Evolutionary conservation across 2,329 filamentous ascomycete species (phyloP).

Genomic region (Botrytis byssoidea): DNA sequence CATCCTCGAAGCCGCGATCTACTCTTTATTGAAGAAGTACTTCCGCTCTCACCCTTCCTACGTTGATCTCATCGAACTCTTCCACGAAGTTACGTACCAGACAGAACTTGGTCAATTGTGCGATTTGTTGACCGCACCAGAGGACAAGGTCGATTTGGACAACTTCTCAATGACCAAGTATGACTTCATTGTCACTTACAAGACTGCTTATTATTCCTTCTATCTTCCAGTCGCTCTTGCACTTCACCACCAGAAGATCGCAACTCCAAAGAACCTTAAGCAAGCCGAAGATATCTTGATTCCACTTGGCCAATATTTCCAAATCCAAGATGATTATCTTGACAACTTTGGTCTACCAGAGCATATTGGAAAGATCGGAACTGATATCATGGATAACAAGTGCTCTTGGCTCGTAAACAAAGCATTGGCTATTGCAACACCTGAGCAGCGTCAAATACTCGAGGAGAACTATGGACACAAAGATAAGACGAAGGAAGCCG

Average conservation of each 20-base stretch:
- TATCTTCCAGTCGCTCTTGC: slow-evolving; percentile 94
- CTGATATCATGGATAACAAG: slow-evolving; percentile 99
- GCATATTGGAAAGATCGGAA: slow-evolving; percentile 96
- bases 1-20: slow-evolving; percentile 90
- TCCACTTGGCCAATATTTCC: slow-evolving; percentile 98
- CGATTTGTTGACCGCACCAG: slow-evolving; percentile 92
- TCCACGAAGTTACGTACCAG: slow-evolving; percentile 91
- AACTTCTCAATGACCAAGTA: slow-evolving; percentile 97
- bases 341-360: slow-evolving; percentile 94
- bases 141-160: slow-evolving; percentile 87
- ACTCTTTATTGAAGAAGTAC: slow-evolving; percentile 86
- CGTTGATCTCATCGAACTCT: slow-evolving; percentile 88
- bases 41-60: slow-evolving; percentile 87
- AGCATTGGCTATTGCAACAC: slow-evolving; percentile 74
- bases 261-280: slow-evolving; percentile 84
- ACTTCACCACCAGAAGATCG: slow-evolving; percentile 79
- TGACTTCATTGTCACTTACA: slow-evolving; percentile 98
- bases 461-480: slow-evolving; percentile 95
- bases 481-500: slow-evolving; percentile 76
- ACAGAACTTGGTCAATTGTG: slow-evolving; percentile 94
- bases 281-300: slow-evolving; percentile 90
- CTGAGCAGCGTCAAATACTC: slow-evolving; percentile 83
- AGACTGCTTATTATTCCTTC: slow-evolving; percentile 99
- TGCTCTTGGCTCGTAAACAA: slow-evolving; percentile 98
- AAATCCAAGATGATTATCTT: slow-evolving; percentile 97